phyloP scores from a whole-genome alignment of 805 yeast species.

The Tetrapisispora namnaoensis region DNA sequence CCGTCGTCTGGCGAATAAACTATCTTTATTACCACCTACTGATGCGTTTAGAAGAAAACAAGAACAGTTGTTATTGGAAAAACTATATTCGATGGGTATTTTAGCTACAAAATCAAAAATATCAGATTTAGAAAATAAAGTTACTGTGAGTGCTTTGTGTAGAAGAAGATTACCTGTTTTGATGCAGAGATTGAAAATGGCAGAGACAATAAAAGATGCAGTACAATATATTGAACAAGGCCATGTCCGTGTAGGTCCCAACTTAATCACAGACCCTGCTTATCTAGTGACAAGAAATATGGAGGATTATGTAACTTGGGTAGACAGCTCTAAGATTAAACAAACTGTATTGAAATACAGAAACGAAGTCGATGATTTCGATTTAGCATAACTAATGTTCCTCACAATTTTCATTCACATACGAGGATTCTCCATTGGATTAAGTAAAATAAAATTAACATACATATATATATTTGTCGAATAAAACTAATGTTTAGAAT shows the following conservation, averaged over 20 bases:
- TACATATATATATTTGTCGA: background rate
- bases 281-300: constrained; percentile 82
- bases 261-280: constrained; percentile 91
- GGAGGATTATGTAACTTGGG: constrained; percentile 98
- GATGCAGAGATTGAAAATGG: constrained; percentile 91
- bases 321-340: constrained; percentile 90
- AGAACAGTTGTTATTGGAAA: constrained; percentile 79
- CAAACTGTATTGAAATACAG: constrained; percentile 79
- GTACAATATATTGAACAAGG: constrained; percentile 92
- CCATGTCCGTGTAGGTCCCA: constrained; percentile 94
- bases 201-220: constrained; percentile 80
- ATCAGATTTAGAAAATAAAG: constrained; percentile 82
- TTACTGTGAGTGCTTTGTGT: constrained; percentile 87
- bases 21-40: constrained; percentile 74
- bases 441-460: background rate
- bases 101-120: constrained; percentile 82
- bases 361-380: constrained; percentile 58
- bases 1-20: constrained; percentile 74
- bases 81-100: constrained; percentile 81
- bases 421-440: background rate
- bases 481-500: background rate
- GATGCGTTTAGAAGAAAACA: constrained; percentile 85
- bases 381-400: constrained; percentile 29
- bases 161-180: constrained; percentile 89
- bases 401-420: background rate